phyloP scores from a whole-genome alignment of 2,329 filamentous ascomycete genomes.

The Fusarium marasasianum region DNA sequence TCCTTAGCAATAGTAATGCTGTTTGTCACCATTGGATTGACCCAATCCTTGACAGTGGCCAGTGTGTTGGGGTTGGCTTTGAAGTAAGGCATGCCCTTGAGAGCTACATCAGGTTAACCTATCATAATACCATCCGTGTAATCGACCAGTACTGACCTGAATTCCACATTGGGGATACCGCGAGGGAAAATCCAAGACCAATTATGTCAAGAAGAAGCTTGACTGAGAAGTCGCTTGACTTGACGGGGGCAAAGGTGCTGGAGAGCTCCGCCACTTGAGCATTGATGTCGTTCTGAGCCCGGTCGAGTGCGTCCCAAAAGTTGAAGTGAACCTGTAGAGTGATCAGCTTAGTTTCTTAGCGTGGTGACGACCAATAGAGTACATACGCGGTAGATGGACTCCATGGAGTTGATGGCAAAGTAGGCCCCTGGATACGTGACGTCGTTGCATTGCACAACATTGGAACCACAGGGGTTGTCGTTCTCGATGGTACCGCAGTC shows the following conservation, averaged over 20 bases:
- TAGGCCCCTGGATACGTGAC: background rate
- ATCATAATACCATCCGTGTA: rapidly evolving
- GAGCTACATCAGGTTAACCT: background rate
- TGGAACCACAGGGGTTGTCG: background rate
- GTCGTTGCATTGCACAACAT: background rate
- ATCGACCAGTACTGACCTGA: background rate
- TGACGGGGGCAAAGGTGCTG: background rate
- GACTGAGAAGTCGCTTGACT: background rate
- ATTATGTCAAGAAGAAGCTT: background rate
- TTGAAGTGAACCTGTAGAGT: background rate
- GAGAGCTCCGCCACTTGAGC: background rate
- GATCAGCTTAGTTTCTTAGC: rapidly evolving
- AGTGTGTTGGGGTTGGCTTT: background rate
- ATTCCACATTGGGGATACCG: background rate
- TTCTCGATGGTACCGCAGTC: background rate
- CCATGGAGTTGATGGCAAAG: background rate
- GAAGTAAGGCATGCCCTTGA: background rate
- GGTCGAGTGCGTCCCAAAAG: background rate
- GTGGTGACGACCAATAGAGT: rapidly evolving
- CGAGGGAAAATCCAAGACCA: background rate
- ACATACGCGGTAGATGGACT: background rate
- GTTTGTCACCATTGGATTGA: background rate
- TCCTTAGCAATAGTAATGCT: background rate
- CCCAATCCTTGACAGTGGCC: background rate
- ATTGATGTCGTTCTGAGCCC: background rate